Evolutionary conservation across 805 yeast genomes (phyloP).

Genomic region (Cyberlindnera misumaiensis): DNA sequence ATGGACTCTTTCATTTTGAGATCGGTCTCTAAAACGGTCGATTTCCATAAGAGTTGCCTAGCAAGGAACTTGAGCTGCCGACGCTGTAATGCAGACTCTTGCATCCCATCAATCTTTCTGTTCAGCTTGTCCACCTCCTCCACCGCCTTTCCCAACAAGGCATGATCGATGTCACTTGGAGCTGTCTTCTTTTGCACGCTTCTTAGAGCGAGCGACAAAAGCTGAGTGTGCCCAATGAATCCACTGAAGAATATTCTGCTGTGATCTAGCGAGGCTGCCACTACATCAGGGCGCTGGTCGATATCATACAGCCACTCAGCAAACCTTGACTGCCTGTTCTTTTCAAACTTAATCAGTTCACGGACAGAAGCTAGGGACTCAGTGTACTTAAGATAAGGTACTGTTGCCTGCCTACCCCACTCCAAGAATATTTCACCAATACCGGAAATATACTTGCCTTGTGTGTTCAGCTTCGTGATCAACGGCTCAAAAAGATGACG

Average conservation of each 20-base stretch:
- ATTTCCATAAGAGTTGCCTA: slow-evolving; percentile 48
- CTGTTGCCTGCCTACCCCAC: slow-evolving; percentile 57
- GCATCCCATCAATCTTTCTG: slow-evolving; percentile 51
- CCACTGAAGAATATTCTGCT: slow-evolving; percentile 53
- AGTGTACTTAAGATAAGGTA: slow-evolving; percentile 52
- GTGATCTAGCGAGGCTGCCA: slow-evolving; percentile 36
- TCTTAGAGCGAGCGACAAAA: slow-evolving; percentile 54
- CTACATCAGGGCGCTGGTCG: slow-evolving; percentile 41
- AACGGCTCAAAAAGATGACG: slow-evolving; percentile 51
- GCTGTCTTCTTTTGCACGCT: slow-evolving; percentile 49
- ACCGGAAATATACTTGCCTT: slow-evolving; percentile 60
- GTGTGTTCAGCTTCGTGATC: slow-evolving; percentile 45
- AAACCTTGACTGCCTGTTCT: slow-evolving; percentile 35
- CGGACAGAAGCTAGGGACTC: slow-evolving; percentile 53
- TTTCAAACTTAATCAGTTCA: slow-evolving; percentile 44
- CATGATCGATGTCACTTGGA: slow-evolving; percentile 44
- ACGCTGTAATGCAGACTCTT: slow-evolving; percentile 53
- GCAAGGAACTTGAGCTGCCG: slow-evolving; percentile 49
- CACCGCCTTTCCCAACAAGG: slow-evolving; percentile 44
- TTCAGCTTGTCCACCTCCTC: slow-evolving; percentile 50
- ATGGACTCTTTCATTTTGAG: slow-evolving; percentile 46
- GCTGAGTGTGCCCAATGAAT: slow-evolving; percentile 46
- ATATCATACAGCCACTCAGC: slow-evolving; percentile 50
- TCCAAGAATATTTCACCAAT: slow-evolving; percentile 55
- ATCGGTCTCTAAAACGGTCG: slow-evolving; percentile 36